Evolutionary conservation across 2,329 filamentous ascomycete genomes (phyloP).

Genomic region (Fusarium coicis): DNA sequence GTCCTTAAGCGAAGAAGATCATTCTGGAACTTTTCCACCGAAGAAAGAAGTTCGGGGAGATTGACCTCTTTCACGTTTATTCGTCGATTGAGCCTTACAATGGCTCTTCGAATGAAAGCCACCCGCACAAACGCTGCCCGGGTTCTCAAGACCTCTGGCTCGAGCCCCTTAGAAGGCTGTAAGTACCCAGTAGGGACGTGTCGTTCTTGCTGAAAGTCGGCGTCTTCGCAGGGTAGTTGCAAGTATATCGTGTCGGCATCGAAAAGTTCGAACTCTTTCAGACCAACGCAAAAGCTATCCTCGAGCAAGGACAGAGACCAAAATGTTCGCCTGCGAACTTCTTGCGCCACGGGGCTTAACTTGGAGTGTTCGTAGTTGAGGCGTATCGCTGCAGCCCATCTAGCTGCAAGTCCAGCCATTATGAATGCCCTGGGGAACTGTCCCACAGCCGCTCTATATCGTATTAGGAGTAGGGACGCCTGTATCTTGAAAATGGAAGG

Average conservation of each 20-base stretch:
- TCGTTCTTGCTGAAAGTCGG: conserved; percentile 37
- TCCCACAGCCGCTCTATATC: conserved; percentile 42
- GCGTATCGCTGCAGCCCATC: conserved; percentile 43
- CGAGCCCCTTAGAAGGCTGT: conserved; percentile 41
- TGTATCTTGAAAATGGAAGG: conserved; percentile 45
- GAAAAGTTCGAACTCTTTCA: conserved; percentile 44
- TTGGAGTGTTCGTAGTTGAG: conserved; percentile 44
- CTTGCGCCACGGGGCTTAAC: conserved; percentile 38
- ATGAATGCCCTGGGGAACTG: conserved; percentile 44
- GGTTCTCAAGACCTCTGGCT: conserved; percentile 37
- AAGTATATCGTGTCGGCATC: conserved; percentile 41
- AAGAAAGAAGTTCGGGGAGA: conserved; percentile 37
- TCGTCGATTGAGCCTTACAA: conserved; percentile 41
- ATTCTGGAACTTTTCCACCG: conserved; percentile 43
- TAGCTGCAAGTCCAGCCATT: conserved; percentile 42
- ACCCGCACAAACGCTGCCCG: conserved; percentile 42
- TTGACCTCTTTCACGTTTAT: conserved; percentile 42
- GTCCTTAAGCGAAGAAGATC: conserved; percentile 40
- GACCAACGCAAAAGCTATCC: conserved; percentile 43
- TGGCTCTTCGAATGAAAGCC: conserved; percentile 35
- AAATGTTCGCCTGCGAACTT: conserved; percentile 41
- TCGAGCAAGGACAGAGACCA: conserved; percentile 44
- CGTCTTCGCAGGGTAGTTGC: conserved; percentile 41
- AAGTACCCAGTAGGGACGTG: conserved; percentile 39
- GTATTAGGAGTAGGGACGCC: conserved; percentile 40